phyloP scores from a whole-genome alignment of 2,329 filamentous ascomycete genomes.

The Sclerotinia trifoliorum region DNA sequence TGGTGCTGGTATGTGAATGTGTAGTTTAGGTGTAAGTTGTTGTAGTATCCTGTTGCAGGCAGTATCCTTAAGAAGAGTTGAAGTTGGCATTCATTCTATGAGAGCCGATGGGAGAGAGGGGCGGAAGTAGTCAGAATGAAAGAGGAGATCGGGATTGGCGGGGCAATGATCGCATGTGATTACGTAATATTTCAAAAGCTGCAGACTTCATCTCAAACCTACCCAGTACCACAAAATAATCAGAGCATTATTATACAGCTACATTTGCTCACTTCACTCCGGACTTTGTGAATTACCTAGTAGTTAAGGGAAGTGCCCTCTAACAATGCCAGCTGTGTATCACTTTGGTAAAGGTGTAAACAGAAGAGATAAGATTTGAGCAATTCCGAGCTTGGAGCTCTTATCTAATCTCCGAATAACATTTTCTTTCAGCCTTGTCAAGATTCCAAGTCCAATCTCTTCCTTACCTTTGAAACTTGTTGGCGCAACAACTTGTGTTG shows the following conservation, averaged over 20 bases:
- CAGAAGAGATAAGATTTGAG: neutral
- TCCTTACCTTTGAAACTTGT: neutral
- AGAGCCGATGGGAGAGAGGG: conserved; percentile 5
- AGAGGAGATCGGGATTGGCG: conserved; percentile 9
- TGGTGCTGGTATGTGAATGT: neutral
- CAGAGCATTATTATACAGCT: neutral
- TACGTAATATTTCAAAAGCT: conserved; percentile 8
- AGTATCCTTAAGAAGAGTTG: neutral
- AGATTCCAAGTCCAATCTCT: neutral
- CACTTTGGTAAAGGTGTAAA: neutral
- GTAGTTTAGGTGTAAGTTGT: neutral
- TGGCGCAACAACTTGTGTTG: neutral
- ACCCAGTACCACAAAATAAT: neutral
- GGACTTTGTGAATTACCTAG: neutral
- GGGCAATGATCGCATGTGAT: neutral
- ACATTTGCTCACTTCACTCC: neutral
- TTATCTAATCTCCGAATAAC: conserved; percentile 10
- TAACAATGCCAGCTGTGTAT: neutral
- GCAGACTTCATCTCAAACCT: neutral
- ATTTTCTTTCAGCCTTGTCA: conserved; percentile 6
- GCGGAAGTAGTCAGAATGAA: neutral
- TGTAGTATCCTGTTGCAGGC: neutral
- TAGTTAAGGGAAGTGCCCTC: neutral
- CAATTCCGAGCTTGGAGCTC: neutral
- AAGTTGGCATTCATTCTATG: neutral